Percentiles rank a stretch among this genome's conserved stretches.
phyloP scores from a whole-genome alignment of 1,284 basidiomycete species.

The Ganoderma sinense region DNA sequence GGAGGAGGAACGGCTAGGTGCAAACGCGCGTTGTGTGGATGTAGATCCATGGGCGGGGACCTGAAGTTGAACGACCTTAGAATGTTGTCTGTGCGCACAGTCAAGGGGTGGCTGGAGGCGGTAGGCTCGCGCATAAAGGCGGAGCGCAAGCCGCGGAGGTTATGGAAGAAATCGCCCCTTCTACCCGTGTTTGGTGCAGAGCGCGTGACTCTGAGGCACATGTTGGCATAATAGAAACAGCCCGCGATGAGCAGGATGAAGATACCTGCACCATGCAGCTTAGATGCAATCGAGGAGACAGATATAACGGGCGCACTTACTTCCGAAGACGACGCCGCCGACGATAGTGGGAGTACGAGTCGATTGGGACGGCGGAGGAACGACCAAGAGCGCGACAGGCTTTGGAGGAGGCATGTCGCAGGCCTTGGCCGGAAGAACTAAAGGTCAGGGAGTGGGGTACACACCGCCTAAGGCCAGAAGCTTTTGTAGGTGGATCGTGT shows the following conservation, averaged over 20 bases:
- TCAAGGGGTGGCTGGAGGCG: background rate
- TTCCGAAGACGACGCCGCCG: slow-evolving; percentile 14
- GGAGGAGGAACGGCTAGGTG: slow-evolving; percentile 4
- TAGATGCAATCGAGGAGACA: background rate
- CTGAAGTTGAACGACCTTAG: background rate
- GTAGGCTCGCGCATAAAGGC: background rate
- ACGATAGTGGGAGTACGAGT: background rate
- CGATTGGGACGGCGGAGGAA: background rate
- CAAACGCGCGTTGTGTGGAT: background rate
- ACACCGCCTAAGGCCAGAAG: background rate
- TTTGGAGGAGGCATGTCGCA: background rate
- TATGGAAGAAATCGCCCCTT: background rate
- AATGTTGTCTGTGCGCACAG: background rate
- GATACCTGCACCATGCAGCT: background rate
- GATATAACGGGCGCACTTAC: background rate
- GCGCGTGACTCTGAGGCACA: background rate
- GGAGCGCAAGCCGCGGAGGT: background rate
- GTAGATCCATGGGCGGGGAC: background rate
- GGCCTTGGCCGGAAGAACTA: background rate
- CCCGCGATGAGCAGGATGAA: slow-evolving; percentile 9
- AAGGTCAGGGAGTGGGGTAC: background rate
- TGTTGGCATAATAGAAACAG: slow-evolving; percentile 9
- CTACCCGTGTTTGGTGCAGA: background rate
- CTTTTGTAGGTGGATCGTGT: background rate
- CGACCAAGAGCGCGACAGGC: background rate